Conservation (phyloP, 225 moss, liverwort and hornwort species). For the Lunularia cruciata region DNA sequence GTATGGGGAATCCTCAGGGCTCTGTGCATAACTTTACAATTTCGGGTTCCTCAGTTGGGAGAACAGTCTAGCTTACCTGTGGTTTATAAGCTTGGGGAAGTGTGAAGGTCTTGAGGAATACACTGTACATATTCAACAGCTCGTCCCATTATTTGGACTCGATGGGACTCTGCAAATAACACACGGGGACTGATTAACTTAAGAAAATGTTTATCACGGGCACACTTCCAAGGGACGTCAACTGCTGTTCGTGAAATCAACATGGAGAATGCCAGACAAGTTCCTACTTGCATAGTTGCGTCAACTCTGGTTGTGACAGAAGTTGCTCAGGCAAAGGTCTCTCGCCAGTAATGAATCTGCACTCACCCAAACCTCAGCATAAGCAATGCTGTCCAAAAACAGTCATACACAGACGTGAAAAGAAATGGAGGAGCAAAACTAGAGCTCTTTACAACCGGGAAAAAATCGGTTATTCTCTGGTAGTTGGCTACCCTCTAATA, state of each 20-base stretch:
- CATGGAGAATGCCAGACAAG: neutral
- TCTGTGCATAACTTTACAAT: too few species aligned
- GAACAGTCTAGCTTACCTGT: neutral
- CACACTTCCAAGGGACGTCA: neutral
- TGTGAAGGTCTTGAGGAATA: neutral
- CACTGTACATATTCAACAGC: neutral
- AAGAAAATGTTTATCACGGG: neutral
- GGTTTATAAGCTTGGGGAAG: neutral
- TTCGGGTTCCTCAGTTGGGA: too few species aligned
- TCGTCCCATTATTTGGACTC: neutral
- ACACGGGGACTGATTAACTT: neutral
- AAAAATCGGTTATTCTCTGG: too few species aligned
- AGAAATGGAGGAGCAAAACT: too few species aligned
- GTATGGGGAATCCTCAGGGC: too few species aligned
- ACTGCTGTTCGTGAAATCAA: too few species aligned
- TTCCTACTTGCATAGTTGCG: slow-evolving; percentile 40
- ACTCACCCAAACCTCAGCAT: too few species aligned
- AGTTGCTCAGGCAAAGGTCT: slow-evolving; percentile 43
- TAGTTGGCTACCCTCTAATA: neutral
- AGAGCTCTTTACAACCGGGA: too few species aligned
- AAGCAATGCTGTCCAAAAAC: too few species aligned
- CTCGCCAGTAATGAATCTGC: slow-evolving; percentile 36
- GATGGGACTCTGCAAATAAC: neutral
- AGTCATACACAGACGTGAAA: too few species aligned
- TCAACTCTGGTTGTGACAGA: slow-evolving; percentile 44